These are phyloP conservation scores for Xylariaceae sp. DNA, from an alignment of 2,329 filamentous ascomycete species.

Conservation along the genomic window DNA sequence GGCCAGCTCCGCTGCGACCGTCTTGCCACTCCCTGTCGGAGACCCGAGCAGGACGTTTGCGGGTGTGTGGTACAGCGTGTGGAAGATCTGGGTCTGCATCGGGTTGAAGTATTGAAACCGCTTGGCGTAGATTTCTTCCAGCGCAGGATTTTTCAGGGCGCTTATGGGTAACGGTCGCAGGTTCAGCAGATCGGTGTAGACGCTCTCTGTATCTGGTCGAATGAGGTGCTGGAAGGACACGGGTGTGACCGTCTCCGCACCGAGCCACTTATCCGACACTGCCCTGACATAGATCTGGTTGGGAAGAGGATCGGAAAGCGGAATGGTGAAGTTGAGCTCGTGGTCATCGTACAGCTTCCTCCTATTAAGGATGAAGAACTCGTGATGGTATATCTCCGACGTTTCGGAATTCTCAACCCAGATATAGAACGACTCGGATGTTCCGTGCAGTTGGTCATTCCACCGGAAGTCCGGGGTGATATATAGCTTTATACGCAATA, in stretches of 20 bases:
- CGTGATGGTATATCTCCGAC: constrained; percentile 94
- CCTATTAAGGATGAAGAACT: constrained; percentile 88
- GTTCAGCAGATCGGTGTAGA: constrained; percentile 91
- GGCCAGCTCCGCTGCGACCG: constrained; percentile 87
- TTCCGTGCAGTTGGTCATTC: constrained; percentile 91
- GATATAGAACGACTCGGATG: constrained; percentile 94
- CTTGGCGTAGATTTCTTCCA: constrained; percentile 84
- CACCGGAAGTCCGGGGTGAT: constrained; percentile 87
- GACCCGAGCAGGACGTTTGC: constrained; percentile 92
- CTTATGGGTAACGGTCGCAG: constrained; percentile 83
- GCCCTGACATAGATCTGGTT: constrained; percentile 94
- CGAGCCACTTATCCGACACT: constrained; percentile 93
- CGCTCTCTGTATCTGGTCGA: constrained; percentile 91
- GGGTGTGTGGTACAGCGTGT: constrained; percentile 86
- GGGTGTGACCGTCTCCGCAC: constrained; percentile 89
- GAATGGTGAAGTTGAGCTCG: constrained; percentile 96
- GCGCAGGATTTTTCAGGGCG: constrained; percentile 76
- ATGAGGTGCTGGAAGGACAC: constrained; percentile 98
- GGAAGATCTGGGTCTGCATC: constrained; percentile 99
- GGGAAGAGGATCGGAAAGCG: constrained; percentile 84
- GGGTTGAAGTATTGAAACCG: constrained; percentile 97
- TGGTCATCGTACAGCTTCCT: constrained; percentile 94
- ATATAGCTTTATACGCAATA: constrained; percentile 81
- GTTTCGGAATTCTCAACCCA: constrained; percentile 99
- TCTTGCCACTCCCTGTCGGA: constrained; percentile 95